A percentile compares a stretch with the other conserved stretches of the same genome.
Conservation (phyloP, 2,329 filamentous ascomycete genomes). For the Fusarium musae region DNA sequence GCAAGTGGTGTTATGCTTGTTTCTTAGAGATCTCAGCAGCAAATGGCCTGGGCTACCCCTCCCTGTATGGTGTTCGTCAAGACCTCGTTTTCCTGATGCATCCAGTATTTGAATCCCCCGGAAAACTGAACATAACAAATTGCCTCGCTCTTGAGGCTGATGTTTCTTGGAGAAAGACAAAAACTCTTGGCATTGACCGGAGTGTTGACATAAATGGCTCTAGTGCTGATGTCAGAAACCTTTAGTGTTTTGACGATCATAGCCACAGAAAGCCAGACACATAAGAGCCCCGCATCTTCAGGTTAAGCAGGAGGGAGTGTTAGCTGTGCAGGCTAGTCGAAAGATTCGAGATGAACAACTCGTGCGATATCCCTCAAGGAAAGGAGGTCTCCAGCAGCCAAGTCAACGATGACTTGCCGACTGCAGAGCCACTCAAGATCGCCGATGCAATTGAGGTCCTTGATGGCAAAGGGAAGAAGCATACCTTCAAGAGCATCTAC, state of each 20-base stretch:
- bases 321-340: neutral
- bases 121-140: neutral
- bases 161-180: neutral
- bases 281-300: neutral
- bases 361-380: neutral
- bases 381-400: neutral
- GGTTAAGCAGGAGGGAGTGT: neutral
- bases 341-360: neutral
- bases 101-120: accelerated
- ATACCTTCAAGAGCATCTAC: constrained; percentile 26
- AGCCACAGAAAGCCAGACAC: neutral
- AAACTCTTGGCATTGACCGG: neutral
- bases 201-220: neutral
- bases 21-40: neutral
- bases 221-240: constrained; percentile 4
- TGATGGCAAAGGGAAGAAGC: constrained; percentile 6
- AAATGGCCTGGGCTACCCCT: no score
- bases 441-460: constrained; percentile 9
- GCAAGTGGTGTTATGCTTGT: neutral
- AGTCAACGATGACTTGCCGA: constrained; percentile 14
- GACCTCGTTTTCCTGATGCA: accelerated
- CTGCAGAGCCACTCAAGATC: neutral
- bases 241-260: neutral
- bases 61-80: accelerated
- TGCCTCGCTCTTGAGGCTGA: accelerated